phyloP scores from a whole-genome alignment of 371 early-diverging fungal species.

The Mucor irregularis region DNA sequence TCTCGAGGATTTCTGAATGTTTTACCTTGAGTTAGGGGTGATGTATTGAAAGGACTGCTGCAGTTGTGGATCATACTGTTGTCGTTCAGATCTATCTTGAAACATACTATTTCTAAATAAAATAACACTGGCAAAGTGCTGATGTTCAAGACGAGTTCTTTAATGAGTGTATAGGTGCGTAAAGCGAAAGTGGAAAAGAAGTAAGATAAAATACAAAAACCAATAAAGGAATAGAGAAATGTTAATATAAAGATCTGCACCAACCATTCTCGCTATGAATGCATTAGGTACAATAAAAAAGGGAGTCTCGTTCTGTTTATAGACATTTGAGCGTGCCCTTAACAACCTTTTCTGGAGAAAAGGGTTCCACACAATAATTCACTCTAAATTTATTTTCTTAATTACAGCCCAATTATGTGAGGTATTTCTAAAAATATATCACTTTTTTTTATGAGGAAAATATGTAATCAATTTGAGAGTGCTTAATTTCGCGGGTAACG shows the following conservation, averaged over 20 bases:
- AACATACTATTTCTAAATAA: conserved; percentile 6
- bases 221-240: neutral
- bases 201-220: conserved; percentile 1
- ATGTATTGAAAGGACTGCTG: conserved; percentile 7
- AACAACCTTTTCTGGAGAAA: neutral
- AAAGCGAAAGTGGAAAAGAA: neutral
- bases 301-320: neutral
- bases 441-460: too few species aligned
- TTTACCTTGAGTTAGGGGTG: conserved; percentile 23
- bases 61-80: conserved; percentile 2
- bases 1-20: too few species aligned
- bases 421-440: neutral
- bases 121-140: neutral
- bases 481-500: too few species aligned
- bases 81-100: neutral
- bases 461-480: too few species aligned
- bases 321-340: neutral
- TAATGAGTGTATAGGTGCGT: neutral
- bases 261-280: neutral
- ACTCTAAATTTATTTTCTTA: neutral
- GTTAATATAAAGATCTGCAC: conserved; percentile 3
- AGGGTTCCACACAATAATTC: neutral
- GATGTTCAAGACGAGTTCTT: neutral
- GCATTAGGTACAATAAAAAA: conserved; percentile 1
- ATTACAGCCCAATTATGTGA: neutral